Evolutionary conservation across 176 grass and related monocot genomes (phyloP).

Genomic region (Zoysia japonica): DNA sequence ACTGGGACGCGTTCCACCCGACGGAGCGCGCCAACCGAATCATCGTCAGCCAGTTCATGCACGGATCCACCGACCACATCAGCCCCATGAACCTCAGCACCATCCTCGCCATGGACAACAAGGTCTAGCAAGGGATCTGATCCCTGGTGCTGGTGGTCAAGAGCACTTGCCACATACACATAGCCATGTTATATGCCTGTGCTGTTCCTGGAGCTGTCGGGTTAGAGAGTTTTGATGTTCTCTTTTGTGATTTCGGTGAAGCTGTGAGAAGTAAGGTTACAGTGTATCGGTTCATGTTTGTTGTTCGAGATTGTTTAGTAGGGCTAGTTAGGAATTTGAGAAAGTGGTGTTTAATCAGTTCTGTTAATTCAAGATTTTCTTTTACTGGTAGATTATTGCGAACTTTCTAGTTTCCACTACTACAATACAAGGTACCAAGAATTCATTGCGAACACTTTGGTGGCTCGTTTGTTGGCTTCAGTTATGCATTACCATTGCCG

Average conservation of each 20-base stretch:
- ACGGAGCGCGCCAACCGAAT: slow-evolving; percentile 86
- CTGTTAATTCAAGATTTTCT: slow-evolving; percentile 22
- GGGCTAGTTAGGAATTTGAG: slow-evolving; percentile 7
- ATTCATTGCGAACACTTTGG: slow-evolving; percentile 1
- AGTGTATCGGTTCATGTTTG: not conserved
- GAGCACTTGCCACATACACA: not conserved
- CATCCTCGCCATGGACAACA: slow-evolving; percentile 77
- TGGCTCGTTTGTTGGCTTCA: not conserved
- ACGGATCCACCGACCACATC: slow-evolving; percentile 77
- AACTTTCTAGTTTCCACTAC: not conserved
- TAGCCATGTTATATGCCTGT: not conserved
- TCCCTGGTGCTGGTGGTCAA: not conserved
- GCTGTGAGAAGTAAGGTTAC: slow-evolving; percentile 4
- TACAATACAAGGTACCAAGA: not conserved
- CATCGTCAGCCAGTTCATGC: slow-evolving; percentile 83
- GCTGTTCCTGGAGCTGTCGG: slow-evolving; percentile 1
- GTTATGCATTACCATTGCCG: not conserved
- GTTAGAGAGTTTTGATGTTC: slow-evolving; percentile 20
- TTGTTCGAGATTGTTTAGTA: slow-evolving; percentile 11
- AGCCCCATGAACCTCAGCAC: slow-evolving; percentile 96
- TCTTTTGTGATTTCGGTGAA: not conserved
- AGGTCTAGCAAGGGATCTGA: not conserved
- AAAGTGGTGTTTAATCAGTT: not conserved
- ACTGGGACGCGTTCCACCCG: slow-evolving; percentile 90
- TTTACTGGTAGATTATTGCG: not conserved